A percentile compares a stretch with the other conserved stretches of the same genome.
Evolutionary conservation across 139 green algal genomes (phyloP).

Genomic region (Deuterostichococcus epilithicus): DNA sequence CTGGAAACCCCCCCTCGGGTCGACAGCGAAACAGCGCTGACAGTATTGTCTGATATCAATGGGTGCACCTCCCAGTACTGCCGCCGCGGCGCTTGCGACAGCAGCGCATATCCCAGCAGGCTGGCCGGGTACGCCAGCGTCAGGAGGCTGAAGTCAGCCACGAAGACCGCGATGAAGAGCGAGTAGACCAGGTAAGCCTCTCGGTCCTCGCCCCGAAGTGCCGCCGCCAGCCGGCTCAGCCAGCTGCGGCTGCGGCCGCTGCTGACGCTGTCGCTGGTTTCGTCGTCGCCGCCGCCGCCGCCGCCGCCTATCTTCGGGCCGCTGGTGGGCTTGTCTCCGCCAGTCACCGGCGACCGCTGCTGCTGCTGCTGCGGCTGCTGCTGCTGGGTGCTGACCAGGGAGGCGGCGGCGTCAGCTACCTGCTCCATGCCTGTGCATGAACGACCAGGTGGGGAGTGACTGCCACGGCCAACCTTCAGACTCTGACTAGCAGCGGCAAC

Average conservation of each 20-base stretch:
- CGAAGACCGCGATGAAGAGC: constrained; percentile 48
- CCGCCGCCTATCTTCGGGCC: background rate
- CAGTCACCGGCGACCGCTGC: no score
- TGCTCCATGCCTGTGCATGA: background rate
- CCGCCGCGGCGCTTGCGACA: constrained; percentile 26
- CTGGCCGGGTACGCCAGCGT: constrained; percentile 36
- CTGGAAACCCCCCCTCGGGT: no score
- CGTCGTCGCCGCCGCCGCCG: background rate
- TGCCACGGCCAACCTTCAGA: no score
- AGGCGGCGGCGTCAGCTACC: background rate
- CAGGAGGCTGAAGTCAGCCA: constrained; percentile 50
- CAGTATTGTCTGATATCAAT: background rate
- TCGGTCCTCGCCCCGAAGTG: constrained; percentile 14
- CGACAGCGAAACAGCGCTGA: no score
- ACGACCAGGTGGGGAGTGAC: no score
- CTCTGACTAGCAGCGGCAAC: no score
- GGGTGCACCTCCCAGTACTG: constrained; percentile 54
- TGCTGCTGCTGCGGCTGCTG: no score
- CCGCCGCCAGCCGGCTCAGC: background rate
- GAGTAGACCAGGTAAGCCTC: constrained; percentile 47
- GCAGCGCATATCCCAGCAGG: constrained; percentile 52
- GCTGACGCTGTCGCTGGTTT: background rate
- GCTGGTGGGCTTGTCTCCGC: no score
- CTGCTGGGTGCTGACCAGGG: background rate
- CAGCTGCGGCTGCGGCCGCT: no score